Conservation (phyloP, 306 rosid species). For the Mimosa bimucronata region DNA sequence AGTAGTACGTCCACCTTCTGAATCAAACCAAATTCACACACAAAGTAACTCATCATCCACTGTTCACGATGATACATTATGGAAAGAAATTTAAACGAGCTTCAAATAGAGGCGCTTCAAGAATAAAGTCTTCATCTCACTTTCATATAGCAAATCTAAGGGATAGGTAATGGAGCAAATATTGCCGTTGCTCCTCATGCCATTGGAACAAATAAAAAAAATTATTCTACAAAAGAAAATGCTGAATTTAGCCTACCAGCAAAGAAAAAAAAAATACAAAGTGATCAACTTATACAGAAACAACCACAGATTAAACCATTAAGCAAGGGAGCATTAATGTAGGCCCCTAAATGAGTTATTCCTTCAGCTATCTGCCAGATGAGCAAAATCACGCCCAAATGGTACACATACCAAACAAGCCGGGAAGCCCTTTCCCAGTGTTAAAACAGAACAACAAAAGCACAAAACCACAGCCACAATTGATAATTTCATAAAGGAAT, state of each 20-base stretch:
- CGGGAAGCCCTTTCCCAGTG: neutral
- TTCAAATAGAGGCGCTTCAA: neutral
- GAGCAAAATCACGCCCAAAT: neutral
- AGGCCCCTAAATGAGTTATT: neutral
- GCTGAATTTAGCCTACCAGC: neutral
- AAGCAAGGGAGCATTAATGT: neutral
- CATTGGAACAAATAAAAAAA: neutral
- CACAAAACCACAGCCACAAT: neutral
- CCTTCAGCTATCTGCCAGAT: neutral
- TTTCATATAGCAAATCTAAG: too few relatives aligned
- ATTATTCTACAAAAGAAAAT: neutral
- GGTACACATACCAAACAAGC: neutral
- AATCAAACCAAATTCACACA: conserved; percentile 34
- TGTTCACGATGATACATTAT: neutral
- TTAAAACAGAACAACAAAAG: neutral
- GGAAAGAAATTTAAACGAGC: neutral
- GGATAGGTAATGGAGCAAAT: neutral
- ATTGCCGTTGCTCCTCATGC: neutral
- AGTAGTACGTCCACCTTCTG: conserved; percentile 89
- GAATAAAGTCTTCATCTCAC: neutral
- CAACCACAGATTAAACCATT: neutral
- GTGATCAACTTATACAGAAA: neutral
- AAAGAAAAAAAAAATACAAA: neutral
- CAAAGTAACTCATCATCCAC: conserved; percentile 14
- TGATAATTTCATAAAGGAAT: neutral